phyloP scores from a whole-genome alignment of 1,284 basidiomycete genomes.

The Exsudoporus floridanus region DNA sequence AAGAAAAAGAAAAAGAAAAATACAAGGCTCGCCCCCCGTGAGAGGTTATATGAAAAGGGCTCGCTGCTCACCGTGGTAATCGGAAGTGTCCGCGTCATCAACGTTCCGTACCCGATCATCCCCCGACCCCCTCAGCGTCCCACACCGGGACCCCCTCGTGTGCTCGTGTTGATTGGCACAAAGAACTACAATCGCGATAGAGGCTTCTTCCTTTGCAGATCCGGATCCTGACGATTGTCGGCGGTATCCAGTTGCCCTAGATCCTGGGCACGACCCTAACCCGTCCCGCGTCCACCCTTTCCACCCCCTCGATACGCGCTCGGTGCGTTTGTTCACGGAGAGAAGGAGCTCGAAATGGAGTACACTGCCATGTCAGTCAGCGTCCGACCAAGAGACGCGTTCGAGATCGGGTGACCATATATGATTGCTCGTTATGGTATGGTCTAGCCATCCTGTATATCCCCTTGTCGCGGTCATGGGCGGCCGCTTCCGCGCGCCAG shows the following conservation, averaged over 20 bases:
- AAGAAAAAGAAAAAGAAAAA: not conserved
- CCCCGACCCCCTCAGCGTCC: constrained; percentile 3
- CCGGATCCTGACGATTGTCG: constrained; percentile 33
- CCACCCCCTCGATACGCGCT: constrained; percentile 1
- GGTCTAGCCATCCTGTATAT: constrained; percentile 23
- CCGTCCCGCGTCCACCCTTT: constrained; percentile 1
- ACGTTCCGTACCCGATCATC: constrained; percentile 19
- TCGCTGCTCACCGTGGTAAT: constrained; percentile 24
- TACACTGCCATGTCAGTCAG: constrained; percentile 5
- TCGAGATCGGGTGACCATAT: constrained; percentile 10
- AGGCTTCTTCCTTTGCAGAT: constrained; percentile 25
- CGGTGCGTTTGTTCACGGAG: not conserved
- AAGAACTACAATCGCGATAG: constrained; percentile 10
- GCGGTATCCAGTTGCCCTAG: constrained; percentile 20
- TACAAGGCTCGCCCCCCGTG: not conserved
- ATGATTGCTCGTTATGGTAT: not conserved
- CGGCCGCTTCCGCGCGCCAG: constrained; percentile 18
- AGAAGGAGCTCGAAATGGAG: constrained; percentile 1
- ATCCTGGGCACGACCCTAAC: constrained; percentile 25
- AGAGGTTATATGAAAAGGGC: constrained; percentile 28
- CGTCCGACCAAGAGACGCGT: constrained; percentile 1
- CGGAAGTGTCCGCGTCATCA: constrained; percentile 17
- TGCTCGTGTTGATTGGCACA: constrained; percentile 21
- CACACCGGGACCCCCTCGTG: not conserved
- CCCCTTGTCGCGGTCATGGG: constrained; percentile 9